Conservation (phyloP, 148 eudicot genomes). For the Chenopodium album region DNA sequence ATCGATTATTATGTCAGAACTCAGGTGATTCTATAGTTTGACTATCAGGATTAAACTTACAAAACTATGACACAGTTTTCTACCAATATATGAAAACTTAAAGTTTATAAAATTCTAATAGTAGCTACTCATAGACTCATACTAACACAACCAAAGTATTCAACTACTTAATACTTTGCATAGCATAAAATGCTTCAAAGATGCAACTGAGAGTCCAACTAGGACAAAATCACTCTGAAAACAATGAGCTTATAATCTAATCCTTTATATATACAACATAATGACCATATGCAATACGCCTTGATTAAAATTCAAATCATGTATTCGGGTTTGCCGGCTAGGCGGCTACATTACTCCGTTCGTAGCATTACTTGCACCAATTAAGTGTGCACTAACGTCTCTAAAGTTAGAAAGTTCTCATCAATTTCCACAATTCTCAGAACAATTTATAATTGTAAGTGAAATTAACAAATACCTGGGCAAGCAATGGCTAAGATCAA, state of each 20-base stretch:
- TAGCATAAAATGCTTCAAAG: background rate
- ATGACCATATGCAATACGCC: too few species aligned
- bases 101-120: too few species aligned
- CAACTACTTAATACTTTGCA: too few species aligned
- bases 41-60: background rate
- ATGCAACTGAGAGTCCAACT: background rate
- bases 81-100: background rate
- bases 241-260: too few species aligned
- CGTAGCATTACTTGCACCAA: too few species aligned
- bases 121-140: background rate
- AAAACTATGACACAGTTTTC: background rate
- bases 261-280: too few species aligned
- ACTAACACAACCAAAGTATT: background rate
- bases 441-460: background rate
- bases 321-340: too few species aligned
- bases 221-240: background rate
- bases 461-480: constrained; percentile 52
- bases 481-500: constrained; percentile 84
- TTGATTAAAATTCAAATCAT: too few species aligned
- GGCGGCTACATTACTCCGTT: background rate
- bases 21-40: background rate
- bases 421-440: background rate
- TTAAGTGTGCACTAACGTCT: too few species aligned
- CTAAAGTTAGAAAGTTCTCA: background rate
- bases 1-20: background rate